These are phyloP conservation scores for Aspergillus sparsus DNA, from an alignment of 495 filamentous ascomycete genomes.

Conservation along the genomic window DNA sequence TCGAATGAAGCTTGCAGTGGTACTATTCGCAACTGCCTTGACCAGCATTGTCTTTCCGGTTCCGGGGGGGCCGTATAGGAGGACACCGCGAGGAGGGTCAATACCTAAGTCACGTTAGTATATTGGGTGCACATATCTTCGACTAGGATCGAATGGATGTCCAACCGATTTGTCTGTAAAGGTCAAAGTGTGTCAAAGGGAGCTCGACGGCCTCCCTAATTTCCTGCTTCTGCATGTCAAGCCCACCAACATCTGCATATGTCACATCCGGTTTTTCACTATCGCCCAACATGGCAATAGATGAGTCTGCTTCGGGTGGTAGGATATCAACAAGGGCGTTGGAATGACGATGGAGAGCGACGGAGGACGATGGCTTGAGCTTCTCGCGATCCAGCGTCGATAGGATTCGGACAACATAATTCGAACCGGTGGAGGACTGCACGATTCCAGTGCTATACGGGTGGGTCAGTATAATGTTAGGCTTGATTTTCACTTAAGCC, in stretches of 20 bases:
- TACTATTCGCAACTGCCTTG: constrained; percentile 97
- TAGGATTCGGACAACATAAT: constrained; percentile 97
- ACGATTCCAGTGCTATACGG: constrained; percentile 86
- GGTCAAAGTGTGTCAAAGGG: constrained; percentile 93
- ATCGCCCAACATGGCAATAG: constrained; percentile 94
- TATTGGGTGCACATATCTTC: too few relatives aligned
- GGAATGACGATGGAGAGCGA: constrained; percentile 95
- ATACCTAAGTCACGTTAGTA: constrained; percentile 62
- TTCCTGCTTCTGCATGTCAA: constrained; percentile 99
- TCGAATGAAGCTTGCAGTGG: constrained; percentile 96
- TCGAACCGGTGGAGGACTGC: constrained; percentile 95
- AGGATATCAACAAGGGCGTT: constrained; percentile 98
- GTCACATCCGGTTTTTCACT: constrained; percentile 98
- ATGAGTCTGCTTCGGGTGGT: constrained; percentile 95
- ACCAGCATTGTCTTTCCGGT: constrained; percentile 99
- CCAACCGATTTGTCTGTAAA: constrained; percentile 92
- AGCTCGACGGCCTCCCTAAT: constrained; percentile 97
- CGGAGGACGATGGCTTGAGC: constrained; percentile 95
- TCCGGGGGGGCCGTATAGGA: constrained; percentile 94
- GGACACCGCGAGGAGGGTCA: constrained; percentile 92
- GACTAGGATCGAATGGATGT: too few relatives aligned
- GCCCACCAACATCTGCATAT: constrained; percentile 94
- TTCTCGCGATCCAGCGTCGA: constrained; percentile 98
- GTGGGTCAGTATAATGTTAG: constrained; percentile 28
- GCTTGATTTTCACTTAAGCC: constrained; percentile 14